A percentile compares a stretch with the other conserved stretches of the same genome.
Conservation (phyloP, 2,329 filamentous ascomycete genomes). For the Epichloe gansuensis region DNA sequence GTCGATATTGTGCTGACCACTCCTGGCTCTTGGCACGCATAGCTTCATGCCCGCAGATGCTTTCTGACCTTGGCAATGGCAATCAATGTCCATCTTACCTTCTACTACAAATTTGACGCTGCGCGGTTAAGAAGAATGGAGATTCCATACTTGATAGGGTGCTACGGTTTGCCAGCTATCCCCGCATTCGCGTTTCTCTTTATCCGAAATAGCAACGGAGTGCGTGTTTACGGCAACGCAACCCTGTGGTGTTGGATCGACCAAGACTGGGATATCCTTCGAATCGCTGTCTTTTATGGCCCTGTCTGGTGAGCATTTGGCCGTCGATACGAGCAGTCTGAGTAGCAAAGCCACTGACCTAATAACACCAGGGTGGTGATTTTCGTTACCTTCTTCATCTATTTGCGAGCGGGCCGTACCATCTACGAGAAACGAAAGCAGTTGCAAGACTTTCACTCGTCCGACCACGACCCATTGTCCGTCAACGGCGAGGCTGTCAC, state of each 20-base stretch:
- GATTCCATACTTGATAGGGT: constrained; percentile 53
- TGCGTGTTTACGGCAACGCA: constrained; percentile 59
- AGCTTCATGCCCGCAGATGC: constrained; percentile 72
- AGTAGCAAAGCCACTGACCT: not conserved
- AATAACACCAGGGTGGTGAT: constrained; percentile 42
- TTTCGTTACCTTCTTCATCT: constrained; percentile 49
- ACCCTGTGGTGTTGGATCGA: constrained; percentile 74
- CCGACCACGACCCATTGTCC: constrained; percentile 27
- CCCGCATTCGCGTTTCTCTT: constrained; percentile 58
- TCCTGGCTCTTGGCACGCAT: constrained; percentile 10
- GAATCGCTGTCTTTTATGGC: constrained; percentile 63
- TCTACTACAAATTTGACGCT: constrained; percentile 62
- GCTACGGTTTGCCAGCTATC: constrained; percentile 63
- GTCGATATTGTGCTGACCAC: not conserved
- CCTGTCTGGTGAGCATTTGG: constrained; percentile 45
- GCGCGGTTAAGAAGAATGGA: constrained; percentile 54
- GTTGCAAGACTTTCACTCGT: constrained; percentile 41
- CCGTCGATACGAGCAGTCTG: too few species aligned
- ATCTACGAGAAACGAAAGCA: constrained; percentile 57
- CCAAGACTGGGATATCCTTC: constrained; percentile 54
- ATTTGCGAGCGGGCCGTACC: constrained; percentile 50
- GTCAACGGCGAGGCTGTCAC: constrained; percentile 32
- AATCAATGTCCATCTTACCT: constrained; percentile 70
- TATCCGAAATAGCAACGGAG: constrained; percentile 37
- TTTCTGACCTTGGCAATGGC: constrained; percentile 72